Evolutionary conservation across 78 protist genomes (phyloP).

Genomic region (Fonticula alba): DNA sequence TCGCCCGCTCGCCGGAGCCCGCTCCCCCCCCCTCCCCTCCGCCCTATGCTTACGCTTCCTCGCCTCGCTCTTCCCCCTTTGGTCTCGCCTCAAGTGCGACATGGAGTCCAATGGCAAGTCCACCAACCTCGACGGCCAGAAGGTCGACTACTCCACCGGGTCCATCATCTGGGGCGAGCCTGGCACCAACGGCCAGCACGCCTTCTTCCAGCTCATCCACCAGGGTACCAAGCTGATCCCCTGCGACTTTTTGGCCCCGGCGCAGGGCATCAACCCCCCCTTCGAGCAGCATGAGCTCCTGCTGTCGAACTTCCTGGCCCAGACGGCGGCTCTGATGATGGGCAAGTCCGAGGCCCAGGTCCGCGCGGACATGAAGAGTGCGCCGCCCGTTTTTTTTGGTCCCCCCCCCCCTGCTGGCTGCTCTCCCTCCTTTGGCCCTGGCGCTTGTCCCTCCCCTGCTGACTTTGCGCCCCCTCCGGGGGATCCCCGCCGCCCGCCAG

Average conservation of each 20-base stretch:
- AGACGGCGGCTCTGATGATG: constrained; percentile 81
- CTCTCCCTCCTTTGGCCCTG: background rate
- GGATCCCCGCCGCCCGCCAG: constrained; percentile 2
- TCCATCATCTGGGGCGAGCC: constrained; percentile 93
- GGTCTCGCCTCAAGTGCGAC: constrained; percentile 27
- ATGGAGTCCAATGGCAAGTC: constrained; percentile 71
- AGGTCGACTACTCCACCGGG: constrained; percentile 46
- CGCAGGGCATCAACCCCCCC: background rate
- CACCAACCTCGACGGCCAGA: constrained; percentile 26
- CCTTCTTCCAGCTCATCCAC: constrained; percentile 77
- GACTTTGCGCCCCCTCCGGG: background rate
- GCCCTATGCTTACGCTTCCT: too few relatives aligned
- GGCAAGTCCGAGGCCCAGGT: constrained; percentile 64
- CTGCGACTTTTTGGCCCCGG: constrained; percentile 63
- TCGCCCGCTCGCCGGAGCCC: too few relatives aligned
- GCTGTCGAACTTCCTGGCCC: constrained; percentile 80
- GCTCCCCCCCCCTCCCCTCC: too few relatives aligned
- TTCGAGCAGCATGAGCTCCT: constrained; percentile 69
- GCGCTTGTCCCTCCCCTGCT: background rate
- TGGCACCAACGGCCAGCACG: constrained; percentile 95
- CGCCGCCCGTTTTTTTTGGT: constrained; percentile 23
- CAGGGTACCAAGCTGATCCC: constrained; percentile 79
- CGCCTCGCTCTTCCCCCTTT: too few relatives aligned
- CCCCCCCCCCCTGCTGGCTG: background rate
- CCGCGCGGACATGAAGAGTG: constrained; percentile 25